Percentiles rank a stretch among this genome's conserved stretches.
Conservation (phyloP, 202 grass and related monocot genomes). For the Saccharum hybrid region DNA sequence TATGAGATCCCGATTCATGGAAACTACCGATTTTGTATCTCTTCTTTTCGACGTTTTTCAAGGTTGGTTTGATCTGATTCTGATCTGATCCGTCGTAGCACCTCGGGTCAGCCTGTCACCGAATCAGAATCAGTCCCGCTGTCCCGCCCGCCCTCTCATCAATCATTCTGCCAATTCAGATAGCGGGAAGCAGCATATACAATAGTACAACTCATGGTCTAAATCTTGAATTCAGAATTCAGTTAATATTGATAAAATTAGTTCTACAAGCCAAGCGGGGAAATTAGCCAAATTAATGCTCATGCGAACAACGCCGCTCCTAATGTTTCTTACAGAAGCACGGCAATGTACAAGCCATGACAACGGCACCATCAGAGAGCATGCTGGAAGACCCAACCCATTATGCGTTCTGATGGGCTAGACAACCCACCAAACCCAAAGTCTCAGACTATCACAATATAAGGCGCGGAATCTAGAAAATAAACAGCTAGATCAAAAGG, state of each 20-base stretch:
- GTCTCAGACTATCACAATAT: conserved; percentile 36
- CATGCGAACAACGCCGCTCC: conserved; percentile 22
- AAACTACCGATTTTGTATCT: too few species aligned
- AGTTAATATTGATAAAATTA: not conserved
- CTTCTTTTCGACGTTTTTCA: too few species aligned
- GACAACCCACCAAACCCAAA: not conserved
- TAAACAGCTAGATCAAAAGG: conserved; percentile 28
- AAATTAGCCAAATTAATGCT: conserved; percentile 3
- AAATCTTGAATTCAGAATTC: conserved; percentile 10
- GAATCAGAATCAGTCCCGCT: too few species aligned
- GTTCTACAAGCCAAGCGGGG: conserved; percentile 22
- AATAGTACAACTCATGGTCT: not conserved
- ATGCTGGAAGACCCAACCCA: not conserved
- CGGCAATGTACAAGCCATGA: conserved; percentile 37
- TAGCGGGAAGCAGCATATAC: not conserved
- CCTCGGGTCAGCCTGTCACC: too few species aligned
- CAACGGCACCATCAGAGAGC: conserved; percentile 30
- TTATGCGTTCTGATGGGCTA: conserved; percentile 21
- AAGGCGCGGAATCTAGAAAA: conserved; percentile 3
- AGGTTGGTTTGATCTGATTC: too few species aligned
- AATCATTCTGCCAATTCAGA: not conserved
- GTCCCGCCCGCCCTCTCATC: not conserved
- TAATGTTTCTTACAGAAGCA: conserved; percentile 38
- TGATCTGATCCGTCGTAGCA: too few species aligned
- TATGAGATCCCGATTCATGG: too few species aligned